Percentiles rank a stretch among this genome's conserved stretches.
Evolutionary conservation across 345 rosid species (phyloP).

Genomic region (Corymbia maculata): DNA sequence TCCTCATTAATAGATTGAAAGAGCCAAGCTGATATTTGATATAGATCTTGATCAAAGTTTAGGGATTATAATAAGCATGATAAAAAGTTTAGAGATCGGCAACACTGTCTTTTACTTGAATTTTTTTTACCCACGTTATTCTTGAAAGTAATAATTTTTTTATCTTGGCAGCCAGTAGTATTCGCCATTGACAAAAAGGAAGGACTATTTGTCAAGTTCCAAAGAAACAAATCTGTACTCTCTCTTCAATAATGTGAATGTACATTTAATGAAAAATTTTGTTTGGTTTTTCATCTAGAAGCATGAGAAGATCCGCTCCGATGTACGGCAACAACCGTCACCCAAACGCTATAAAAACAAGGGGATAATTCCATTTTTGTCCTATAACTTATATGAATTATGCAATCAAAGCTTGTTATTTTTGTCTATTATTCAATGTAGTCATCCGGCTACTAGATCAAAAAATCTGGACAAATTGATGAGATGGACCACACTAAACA

Average conservation of each 20-base stretch:
- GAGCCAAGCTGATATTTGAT: not conserved
- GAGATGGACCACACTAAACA: not conserved
- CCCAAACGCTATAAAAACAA: not conserved
- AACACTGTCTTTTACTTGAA: too few relatives aligned
- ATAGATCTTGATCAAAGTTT: not conserved
- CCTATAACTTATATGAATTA: not conserved
- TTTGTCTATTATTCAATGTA: not conserved
- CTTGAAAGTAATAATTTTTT: not conserved
- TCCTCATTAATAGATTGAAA: not conserved
- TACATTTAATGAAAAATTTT: not conserved
- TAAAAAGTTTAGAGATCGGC: not conserved
- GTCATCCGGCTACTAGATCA: not conserved
- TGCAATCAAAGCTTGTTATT: not conserved
- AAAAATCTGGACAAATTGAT: not conserved
- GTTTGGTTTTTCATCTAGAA: not conserved
- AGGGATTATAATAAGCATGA: not conserved
- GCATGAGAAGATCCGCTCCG: not conserved
- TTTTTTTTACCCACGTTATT: not conserved
- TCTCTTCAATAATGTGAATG: not conserved
- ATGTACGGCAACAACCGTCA: not conserved
- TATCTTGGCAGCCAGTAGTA: not conserved
- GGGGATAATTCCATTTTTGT: not conserved
- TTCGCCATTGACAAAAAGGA: not conserved
- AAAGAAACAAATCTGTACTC: not conserved
- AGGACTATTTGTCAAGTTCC: not conserved